Evolutionary conservation across 202 grass and related monocot genomes (phyloP).

Genomic region (Carex sylvatica): DNA sequence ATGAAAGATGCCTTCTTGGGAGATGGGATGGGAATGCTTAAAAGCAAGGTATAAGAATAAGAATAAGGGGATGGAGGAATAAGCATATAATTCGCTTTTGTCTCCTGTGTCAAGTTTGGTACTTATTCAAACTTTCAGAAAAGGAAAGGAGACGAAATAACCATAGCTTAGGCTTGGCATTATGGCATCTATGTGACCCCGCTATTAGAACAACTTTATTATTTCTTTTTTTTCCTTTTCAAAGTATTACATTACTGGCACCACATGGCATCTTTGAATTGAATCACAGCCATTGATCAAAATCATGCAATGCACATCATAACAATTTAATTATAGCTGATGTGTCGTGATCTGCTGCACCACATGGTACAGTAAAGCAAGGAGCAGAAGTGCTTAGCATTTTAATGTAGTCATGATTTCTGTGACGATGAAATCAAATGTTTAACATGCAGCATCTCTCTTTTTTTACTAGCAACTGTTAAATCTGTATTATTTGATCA

Average conservation of each 20-base stretch:
- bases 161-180: constrained; percentile 42
- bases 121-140: constrained; percentile 88
- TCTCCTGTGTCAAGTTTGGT: constrained; percentile 92
- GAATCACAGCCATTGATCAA: constrained; percentile 8
- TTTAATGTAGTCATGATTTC: not conserved
- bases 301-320: not conserved
- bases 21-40: constrained; percentile 30
- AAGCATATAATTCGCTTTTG: constrained; percentile 88
- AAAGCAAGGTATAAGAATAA: constrained; percentile 56
- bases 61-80: constrained; percentile 77
- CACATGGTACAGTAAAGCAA: not conserved
- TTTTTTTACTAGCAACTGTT: not conserved
- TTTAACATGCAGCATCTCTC: not conserved
- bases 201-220: not conserved
- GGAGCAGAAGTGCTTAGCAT: not conserved
- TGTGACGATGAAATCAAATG: not conserved
- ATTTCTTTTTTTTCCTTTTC: not conserved
- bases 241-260: not conserved
- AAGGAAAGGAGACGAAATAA: constrained; percentile 62
- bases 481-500: not conserved
- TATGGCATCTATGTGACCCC: constrained; percentile 13
- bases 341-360: not conserved
- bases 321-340: not conserved
- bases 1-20: constrained; percentile 61
- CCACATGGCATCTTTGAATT: not conserved